phyloP scores from a whole-genome alignment of 305 asterid genomes.

The Fraxinus paxiana region DNA sequence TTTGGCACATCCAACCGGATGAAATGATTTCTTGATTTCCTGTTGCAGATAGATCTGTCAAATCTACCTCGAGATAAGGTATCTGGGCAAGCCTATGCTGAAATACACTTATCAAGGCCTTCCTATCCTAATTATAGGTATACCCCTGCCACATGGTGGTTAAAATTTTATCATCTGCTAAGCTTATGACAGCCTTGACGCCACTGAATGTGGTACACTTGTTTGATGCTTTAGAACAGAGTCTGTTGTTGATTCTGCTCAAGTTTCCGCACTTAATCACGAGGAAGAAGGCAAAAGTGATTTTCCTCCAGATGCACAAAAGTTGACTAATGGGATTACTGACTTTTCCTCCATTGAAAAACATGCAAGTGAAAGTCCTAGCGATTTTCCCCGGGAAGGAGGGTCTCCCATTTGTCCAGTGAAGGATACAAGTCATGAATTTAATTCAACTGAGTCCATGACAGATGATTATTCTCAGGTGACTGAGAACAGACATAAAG shows the following conservation, averaged over 20 bases:
- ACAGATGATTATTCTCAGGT: constrained; percentile 23
- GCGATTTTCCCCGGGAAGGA: constrained; percentile 21
- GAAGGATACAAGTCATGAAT: constrained; percentile 24
- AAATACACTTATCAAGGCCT: constrained; percentile 40
- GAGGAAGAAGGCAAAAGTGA: constrained; percentile 25
- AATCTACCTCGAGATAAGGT: constrained; percentile 67
- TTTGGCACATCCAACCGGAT: constrained; percentile 14
- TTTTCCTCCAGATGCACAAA: constrained; percentile 28
- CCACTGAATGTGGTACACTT: constrained; percentile 17
- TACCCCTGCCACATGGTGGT: constrained; percentile 7
- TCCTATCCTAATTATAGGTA: constrained; percentile 52
- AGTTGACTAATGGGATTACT: constrained; percentile 21
- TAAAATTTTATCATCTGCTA: constrained; percentile 17
- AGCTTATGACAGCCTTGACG: not conserved
- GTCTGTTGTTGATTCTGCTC: constrained; percentile 34
- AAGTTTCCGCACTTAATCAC: constrained; percentile 29
- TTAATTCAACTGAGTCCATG: constrained; percentile 28
- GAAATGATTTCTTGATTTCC: constrained; percentile 23
- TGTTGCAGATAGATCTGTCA: constrained; percentile 71
- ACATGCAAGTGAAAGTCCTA: constrained; percentile 16
- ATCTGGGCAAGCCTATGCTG: constrained; percentile 77
- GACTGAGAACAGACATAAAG: constrained; percentile 13
- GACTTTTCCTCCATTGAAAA: constrained; percentile 20
- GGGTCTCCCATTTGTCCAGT: constrained; percentile 26
- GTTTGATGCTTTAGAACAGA: constrained; percentile 37